phyloP scores from a whole-genome alignment of 306 rosid species.

The Amphicarpaea edgeworthii region DNA sequence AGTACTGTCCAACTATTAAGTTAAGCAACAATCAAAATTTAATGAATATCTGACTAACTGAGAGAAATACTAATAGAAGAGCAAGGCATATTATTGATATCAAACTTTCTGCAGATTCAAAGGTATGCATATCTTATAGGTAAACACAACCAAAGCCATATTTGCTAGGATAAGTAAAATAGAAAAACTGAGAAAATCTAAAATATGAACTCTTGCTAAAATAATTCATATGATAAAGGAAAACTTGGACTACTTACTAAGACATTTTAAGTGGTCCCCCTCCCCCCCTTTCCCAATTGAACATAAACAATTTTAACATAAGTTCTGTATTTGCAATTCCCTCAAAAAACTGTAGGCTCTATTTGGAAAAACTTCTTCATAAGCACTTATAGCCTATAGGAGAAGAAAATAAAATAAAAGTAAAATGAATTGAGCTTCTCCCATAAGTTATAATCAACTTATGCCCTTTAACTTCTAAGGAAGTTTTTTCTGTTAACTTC shows the following conservation, averaged over 20 bases:
- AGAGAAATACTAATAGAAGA: slow-evolving; percentile 2
- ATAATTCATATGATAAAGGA: slow-evolving; percentile 4
- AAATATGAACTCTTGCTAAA: slow-evolving; percentile 17
- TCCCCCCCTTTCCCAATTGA: not conserved
- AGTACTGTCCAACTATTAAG: not conserved
- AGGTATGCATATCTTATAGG: not conserved
- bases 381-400: not conserved
- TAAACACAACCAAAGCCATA: not conserved
- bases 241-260: not conserved
- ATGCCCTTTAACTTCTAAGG: not conserved
- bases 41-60: not conserved
- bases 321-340: slow-evolving; percentile 10
- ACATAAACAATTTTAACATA: slow-evolving; percentile 1
- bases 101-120: slow-evolving; percentile 18
- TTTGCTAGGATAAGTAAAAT: slow-evolving; percentile 31
- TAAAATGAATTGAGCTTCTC: not conserved
- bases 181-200: slow-evolving; percentile 2
- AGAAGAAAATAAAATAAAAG: not conserved
- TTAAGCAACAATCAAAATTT: slow-evolving; percentile 10
- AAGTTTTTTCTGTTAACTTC: not conserved
- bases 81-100: slow-evolving; percentile 10
- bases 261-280: not conserved
- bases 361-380: not conserved
- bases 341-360: not conserved
- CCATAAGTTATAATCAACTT: not conserved